phyloP scores from a whole-genome alignment of 805 yeast genomes.

The Candida rishiriensis region DNA sequence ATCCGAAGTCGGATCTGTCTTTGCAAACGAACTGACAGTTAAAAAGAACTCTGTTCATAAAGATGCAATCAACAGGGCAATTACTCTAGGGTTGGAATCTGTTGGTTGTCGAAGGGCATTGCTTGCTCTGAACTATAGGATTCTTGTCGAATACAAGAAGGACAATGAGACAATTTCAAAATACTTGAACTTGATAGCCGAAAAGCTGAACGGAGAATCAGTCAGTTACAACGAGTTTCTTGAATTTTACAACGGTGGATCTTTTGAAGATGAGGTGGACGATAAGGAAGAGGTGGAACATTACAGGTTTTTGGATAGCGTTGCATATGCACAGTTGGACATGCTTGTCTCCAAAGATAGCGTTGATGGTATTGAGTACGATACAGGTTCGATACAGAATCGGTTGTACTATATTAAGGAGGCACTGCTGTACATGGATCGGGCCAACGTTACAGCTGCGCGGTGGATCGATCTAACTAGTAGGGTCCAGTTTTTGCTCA shows the following conservation, averaged over 20 bases:
- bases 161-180: neutral
- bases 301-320: too few species aligned
- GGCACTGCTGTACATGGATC: too few species aligned
- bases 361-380: too few species aligned
- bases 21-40: neutral
- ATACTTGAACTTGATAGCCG: neutral
- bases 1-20: neutral
- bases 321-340: too few species aligned
- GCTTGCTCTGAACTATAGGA: neutral
- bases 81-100: neutral
- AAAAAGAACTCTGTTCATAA: neutral
- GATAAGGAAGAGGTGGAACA: too few species aligned
- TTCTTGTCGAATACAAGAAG: neutral
- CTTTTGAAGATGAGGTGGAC: neutral
- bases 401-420: too few species aligned
- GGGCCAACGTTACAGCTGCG: too few species aligned
- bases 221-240: neutral
- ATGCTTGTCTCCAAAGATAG: too few species aligned
- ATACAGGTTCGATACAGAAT: too few species aligned
- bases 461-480: too few species aligned
- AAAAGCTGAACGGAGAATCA: neutral
- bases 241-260: neutral
- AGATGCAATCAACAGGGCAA: neutral
- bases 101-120: neutral
- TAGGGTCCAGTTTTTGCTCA: too few species aligned